Evolutionary conservation across 768 basidiomycete genomes (phyloP), one percentile per base, ranked within the genome.

Genomic region (Bullera alba): DNA sequence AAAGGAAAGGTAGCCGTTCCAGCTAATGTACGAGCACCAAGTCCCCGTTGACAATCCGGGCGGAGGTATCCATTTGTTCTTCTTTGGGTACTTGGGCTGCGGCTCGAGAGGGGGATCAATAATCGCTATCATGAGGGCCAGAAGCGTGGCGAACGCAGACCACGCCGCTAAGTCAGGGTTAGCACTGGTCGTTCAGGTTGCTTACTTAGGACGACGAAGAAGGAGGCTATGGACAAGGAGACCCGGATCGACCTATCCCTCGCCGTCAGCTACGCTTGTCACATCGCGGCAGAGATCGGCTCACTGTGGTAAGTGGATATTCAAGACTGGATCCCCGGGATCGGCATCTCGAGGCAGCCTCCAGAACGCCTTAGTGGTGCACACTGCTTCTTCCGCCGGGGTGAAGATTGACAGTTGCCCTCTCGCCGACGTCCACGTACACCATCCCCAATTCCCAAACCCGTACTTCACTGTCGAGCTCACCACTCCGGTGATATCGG

Each of bases 391-490:
- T n/a, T n/a, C n/a, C n/a, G n/a, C n/a, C n/a, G n/a, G n/a, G n/a
- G n/a, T n/a, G n/a, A n/a, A n/a, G n/a, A n/a, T n/a, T 16, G 28
- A 50, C 56, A 57, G 8, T 22, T 4, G 16, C 36, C 48, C 6
- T 30, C 35, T 16, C 28, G 1, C 3, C 17, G n/a, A 19, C n/a
- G 28, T 42, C 54, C 54, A 56, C 21, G 37, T 30, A 42, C 54
- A 56, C 50, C 50, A 56, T 0, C 54, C 54, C 54, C 54, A 56
- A 17, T 48, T 30, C 3, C 50, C 48, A 15, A 56, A 48, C 12
- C 54, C 54, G 42, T 43, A 56, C n/a, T n/a, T n/a, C n/a, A n/a
- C n/a, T n/a, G n/a, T n/a, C n/a, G n/a, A n/a, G n/a, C n/a, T n/a
- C n/a, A n/a, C n/a, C n/a, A n/a, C n/a, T 22, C 32, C 27, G 14